phyloP scores from a whole-genome alignment of 805 yeast genomes.

The Pichia nanzhaoensis region DNA sequence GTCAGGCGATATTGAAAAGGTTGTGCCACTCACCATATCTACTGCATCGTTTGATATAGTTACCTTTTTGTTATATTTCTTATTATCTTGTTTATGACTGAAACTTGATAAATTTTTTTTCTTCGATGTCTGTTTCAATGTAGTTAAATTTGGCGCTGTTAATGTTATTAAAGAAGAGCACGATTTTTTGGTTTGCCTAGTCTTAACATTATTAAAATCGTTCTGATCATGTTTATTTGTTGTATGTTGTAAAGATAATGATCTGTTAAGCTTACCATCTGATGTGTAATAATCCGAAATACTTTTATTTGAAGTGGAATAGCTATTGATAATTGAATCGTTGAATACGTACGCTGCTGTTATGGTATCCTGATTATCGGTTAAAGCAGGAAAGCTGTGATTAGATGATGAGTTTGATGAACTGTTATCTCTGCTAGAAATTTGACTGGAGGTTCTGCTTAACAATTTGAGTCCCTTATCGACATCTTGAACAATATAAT shows the following conservation, averaged over 20 bases:
- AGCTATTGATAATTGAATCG: not conserved
- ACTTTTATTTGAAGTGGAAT: not conserved
- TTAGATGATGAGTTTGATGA: no score
- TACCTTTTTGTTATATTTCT: not conserved
- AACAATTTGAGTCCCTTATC: no score
- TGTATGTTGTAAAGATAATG: not conserved
- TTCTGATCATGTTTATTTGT: not conserved
- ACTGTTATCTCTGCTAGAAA: no score
- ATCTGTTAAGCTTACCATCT: not conserved
- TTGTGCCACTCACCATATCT: conserved; percentile 3
- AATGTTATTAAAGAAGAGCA: no score
- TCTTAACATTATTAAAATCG: no score
- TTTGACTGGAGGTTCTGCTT: no score
- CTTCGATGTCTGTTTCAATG: no score
- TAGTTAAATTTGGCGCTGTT: no score
- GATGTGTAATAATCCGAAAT: not conserved
- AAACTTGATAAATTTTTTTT: not conserved
- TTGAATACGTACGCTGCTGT: conserved; percentile 7
- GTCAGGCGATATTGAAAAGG: not conserved
- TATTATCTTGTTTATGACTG: not conserved
- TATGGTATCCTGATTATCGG: not conserved
- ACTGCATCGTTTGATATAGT: conserved; percentile 1
- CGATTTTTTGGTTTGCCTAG: no score
- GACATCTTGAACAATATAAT: no score
- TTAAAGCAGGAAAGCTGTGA: no score